Evolutionary conservation across 1,284 basidiomycete genomes (phyloP), one percentile per base, ranked within the genome.

Genomic region (Quambalaria eucalypti): DNA sequence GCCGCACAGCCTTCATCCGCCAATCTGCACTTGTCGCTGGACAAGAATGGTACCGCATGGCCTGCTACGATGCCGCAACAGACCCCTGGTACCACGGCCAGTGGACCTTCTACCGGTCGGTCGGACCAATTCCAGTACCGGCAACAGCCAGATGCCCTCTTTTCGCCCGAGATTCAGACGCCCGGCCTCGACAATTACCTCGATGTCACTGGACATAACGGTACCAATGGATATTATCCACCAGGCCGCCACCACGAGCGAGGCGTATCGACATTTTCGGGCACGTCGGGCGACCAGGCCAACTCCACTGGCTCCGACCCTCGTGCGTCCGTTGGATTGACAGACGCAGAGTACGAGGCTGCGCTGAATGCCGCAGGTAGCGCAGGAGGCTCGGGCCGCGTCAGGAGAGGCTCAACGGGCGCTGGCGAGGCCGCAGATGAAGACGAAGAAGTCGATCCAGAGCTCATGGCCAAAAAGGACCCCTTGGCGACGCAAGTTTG

Each of bases 401-500:
- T 21, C 14, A 14, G 42, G 25, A 21, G 42, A 46, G 66, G 66
- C n/a, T 65, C 62, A 10, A 62, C 65, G n/a, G 67, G 65, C 1
- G 56, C 57, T 5, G 61, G 59, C 30, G 61, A 59, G 19, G 61
- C 55, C 29, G 51, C 33, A 3, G 51, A 50, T 12, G 61, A 52
- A 2, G 59, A 61, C 9, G 67, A 64, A 7, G 57, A 59, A 8
- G 55, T 56, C 14, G 64, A 70, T 28, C 65, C 71, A 0, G 68
- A 77, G 23, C 69, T 75, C 29, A 76, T 79, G 69, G 76, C 78
- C 7, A 76, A 77, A 62, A 79, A 90, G 55, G 92, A 96, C 76
- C 92, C 91, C 2, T 81, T 96, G 9, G 90, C 90, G 1, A 87
- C 91, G 1, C 90, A 96, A 77, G 87, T 97, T 14, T 97, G 93